Conservation (phyloP, 2,329 filamentous ascomycete genomes). For the Talaromyces marneffei region DNA sequence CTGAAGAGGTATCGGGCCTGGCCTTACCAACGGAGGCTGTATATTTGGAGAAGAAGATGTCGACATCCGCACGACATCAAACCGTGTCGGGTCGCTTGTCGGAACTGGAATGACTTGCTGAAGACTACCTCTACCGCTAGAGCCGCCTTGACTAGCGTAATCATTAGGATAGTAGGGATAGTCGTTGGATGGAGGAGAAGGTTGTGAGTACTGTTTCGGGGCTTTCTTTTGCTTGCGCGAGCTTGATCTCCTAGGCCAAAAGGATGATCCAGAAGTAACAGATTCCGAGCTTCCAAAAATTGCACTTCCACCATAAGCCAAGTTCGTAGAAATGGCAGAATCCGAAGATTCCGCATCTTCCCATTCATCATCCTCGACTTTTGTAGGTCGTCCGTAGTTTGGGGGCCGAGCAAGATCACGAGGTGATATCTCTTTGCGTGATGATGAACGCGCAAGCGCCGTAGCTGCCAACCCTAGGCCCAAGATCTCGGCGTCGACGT, state of each 20-base stretch:
- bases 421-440: slow-evolving; percentile 19
- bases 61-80: slow-evolving; percentile 47
- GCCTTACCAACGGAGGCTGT: slow-evolving; percentile 38
- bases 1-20: slow-evolving; percentile 65
- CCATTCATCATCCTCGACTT: slow-evolving; percentile 52
- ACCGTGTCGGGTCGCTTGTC: slow-evolving; percentile 58
- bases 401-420: slow-evolving; percentile 21
- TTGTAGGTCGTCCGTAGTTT: slow-evolving; percentile 6
- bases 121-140: slow-evolving; percentile 42
- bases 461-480: slow-evolving; percentile 44
- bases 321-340: slow-evolving; percentile 17
- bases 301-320: slow-evolving; percentile 55
- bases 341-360: slow-evolving; percentile 53
- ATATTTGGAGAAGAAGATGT: slow-evolving; percentile 20
- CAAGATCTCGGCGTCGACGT: slow-evolving; percentile 44
- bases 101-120: slow-evolving; percentile 61
- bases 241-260: slow-evolving; percentile 58
- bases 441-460: slow-evolving; percentile 37
- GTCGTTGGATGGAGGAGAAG: neutral
- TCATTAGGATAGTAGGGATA: neutral
- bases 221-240: slow-evolving; percentile 49
- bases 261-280: slow-evolving; percentile 47
- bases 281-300: slow-evolving; percentile 47
- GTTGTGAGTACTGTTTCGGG: slow-evolving; percentile 16
- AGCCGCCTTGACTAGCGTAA: slow-evolving; percentile 17